Conservation (phyloP, 2,329 filamentous ascomycete species). For the Chrysoporthe deuterocubensis region DNA sequence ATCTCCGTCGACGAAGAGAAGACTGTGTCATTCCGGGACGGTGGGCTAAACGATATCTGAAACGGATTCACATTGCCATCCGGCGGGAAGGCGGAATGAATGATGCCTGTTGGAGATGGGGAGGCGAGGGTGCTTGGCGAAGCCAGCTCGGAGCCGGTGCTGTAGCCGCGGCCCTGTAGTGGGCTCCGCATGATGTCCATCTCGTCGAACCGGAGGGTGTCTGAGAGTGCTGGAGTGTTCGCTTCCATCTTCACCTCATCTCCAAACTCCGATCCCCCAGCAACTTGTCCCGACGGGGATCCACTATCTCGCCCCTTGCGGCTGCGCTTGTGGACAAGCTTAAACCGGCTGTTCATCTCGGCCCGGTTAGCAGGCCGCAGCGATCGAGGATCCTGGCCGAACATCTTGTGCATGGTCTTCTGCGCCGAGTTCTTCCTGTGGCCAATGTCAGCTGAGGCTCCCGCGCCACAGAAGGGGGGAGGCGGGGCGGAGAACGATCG, state of each 20-base stretch:
- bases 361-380: constrained; percentile 54
- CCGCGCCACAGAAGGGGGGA: not conserved
- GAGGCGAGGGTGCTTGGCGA: constrained; percentile 23
- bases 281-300: constrained; percentile 23
- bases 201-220: constrained; percentile 19
- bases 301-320: constrained; percentile 33
- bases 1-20: constrained; percentile 45
- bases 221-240: constrained; percentile 23
- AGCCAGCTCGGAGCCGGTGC: constrained; percentile 15
- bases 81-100: constrained; percentile 16
- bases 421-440: constrained; percentile 60
- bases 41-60: constrained; percentile 33
- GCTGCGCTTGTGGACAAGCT: constrained; percentile 42
- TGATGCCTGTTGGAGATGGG: constrained; percentile 13
- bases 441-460: constrained; percentile 28
- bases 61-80: constrained; percentile 18
- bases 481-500: constrained; percentile 36
- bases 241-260: constrained; percentile 20
- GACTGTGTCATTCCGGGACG: constrained; percentile 37
- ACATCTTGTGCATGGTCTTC: constrained; percentile 59
- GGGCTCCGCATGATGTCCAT: constrained; percentile 16
- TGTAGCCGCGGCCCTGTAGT: constrained; percentile 15
- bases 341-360: constrained; percentile 57
- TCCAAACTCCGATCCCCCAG: constrained; percentile 2
- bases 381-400: constrained; percentile 64